Conservation (phyloP, 768 basidiomycete genomes). For the Arthromyces matolae region DNA sequence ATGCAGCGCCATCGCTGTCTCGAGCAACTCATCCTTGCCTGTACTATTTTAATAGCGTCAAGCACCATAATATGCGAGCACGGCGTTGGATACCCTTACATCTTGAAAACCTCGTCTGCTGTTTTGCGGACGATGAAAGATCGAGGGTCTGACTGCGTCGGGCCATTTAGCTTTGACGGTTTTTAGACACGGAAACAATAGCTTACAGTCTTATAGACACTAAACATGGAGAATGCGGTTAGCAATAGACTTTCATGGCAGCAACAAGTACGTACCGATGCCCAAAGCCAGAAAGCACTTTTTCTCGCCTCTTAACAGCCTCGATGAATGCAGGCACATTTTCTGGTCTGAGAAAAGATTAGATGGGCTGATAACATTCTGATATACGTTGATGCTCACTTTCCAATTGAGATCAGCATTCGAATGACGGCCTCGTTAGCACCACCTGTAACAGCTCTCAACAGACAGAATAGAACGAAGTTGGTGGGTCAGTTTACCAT, state of each 20-base stretch:
- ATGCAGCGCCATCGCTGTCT: constrained; percentile 86
- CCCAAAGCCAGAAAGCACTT: constrained; percentile 87
- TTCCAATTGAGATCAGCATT: constrained; percentile 87
- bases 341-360: constrained; percentile 45
- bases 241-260: too few species aligned
- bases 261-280: constrained; percentile 58
- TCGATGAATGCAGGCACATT: constrained; percentile 85
- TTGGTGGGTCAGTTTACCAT: constrained; percentile 49
- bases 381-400: constrained; percentile 37
- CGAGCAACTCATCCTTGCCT: constrained; percentile 78
- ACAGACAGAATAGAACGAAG: neutral
- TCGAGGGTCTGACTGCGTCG: constrained; percentile 75
- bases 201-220: constrained; percentile 72
- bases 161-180: constrained; percentile 2
- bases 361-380: neutral
- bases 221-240: too few species aligned
- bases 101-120: constrained; percentile 87
- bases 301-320: constrained; percentile 83
- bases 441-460: constrained; percentile 47
- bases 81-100: constrained; percentile 40
- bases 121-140: constrained; percentile 89
- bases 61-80: neutral
- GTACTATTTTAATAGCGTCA: constrained; percentile 47
- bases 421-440: constrained; percentile 94
- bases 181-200: neutral